Evolutionary conservation across 1,284 basidiomycete genomes (phyloP), one percentile per base, ranked within the genome.

Genomic region (Apiotrichum brassicae): DNA sequence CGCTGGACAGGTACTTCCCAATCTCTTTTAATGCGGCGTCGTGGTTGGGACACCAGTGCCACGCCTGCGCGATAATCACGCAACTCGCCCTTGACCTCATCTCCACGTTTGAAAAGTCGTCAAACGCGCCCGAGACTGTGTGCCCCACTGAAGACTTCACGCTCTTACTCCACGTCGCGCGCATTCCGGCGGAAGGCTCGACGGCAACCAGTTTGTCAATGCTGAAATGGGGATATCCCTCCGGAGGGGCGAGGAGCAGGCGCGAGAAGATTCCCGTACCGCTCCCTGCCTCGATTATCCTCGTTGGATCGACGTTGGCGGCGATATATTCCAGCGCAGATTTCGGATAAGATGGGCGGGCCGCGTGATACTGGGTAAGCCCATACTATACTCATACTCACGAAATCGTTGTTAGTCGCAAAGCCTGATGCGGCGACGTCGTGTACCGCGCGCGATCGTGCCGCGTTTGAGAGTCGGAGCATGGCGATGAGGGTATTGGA

Each of bases 231-330:
- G 70, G 71, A 32, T 72, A 74, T 3, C 43, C 56, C 0, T 48
- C 46, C 0, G 71, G 69, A 0, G 71, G 62, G 2, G 55, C 35
- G 22, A 76, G 58, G 28, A 77, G 58, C 14, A 72, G 64, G 6
- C 74, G 64, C 0, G 70, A 65, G 57, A 76, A 76, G 53, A 77
- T 71, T 24, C 76, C 76, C 0, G 74, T 75, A 1, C 74, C 75
- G 18, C 66, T 55, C 7, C 67, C 72, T 16, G 64, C 65, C 52
- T 72, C 74, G 55, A 71, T 56, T 53, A 71, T 61, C 22, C 53
- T 63, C 11, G 26, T 18, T 6, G 34, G 3, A 6, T 3, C 5
- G 30, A 60, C 22, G 5, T 33, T 8, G 26, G 20, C 37, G 45
- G 64, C 58, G 49, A 76, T 62, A 32, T 60, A 57, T 14, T 59